Percentiles rank a stretch among this genome's conserved stretches.
These are phyloP conservation scores for Eucalyptus cloeziana DNA, from an alignment of 345 rosid genomes.

Conservation along the genomic window DNA sequence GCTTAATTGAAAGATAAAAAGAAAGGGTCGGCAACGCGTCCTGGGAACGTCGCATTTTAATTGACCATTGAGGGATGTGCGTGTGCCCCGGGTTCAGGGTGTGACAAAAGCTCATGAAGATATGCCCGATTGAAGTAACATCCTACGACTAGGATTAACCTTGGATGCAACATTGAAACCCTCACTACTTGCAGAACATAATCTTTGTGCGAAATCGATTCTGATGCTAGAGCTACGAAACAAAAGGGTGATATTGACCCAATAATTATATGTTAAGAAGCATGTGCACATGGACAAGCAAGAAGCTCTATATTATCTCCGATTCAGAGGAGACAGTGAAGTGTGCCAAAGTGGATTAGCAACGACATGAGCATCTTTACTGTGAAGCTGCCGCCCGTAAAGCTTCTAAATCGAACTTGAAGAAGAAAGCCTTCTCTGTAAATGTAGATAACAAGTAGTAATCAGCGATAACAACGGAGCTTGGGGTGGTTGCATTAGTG, in stretches of 20 bases:
- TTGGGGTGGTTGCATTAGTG: not conserved
- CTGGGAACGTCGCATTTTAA: fast-evolving
- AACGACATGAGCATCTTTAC: not conserved
- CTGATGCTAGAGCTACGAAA: not conserved
- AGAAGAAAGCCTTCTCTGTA: not conserved
- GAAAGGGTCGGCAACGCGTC: fast-evolving
- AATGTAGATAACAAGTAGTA: not conserved
- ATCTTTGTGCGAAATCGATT: not conserved
- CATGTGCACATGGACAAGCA: not conserved
- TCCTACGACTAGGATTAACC: not conserved
- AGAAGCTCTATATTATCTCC: not conserved
- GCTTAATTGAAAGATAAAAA: no score
- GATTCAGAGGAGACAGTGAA: not conserved
- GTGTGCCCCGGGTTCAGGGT: fast-evolving
- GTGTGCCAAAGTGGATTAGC: not conserved
- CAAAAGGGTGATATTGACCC: not conserved
- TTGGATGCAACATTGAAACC: not conserved
- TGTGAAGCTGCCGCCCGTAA: not conserved
- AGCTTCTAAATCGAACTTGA: not conserved
- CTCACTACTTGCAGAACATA: not conserved
- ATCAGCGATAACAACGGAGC: not conserved
- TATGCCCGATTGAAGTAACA: not conserved
- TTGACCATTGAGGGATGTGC: no score
- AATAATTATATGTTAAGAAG: not conserved
- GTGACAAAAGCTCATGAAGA: not conserved